Evolutionary conservation across 2,329 filamentous ascomycete genomes (phyloP).

Genomic region (Clonostachys solani): DNA sequence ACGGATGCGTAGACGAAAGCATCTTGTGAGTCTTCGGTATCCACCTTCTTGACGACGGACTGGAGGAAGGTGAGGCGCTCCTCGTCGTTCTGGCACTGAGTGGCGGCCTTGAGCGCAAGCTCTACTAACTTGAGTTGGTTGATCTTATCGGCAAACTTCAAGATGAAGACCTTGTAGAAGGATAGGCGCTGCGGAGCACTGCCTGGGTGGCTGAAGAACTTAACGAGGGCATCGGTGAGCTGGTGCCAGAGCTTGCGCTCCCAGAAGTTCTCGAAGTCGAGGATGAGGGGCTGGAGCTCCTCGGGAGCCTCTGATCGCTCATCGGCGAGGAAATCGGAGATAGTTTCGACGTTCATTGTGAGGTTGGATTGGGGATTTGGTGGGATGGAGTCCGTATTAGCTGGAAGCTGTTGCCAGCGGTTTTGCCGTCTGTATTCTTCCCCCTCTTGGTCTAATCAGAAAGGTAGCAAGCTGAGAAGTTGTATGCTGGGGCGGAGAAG

Average conservation of each 20-base stretch:
- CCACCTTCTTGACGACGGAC: conserved; percentile 79
- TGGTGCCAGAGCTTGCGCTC: conserved; percentile 99
- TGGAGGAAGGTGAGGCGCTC: conserved; percentile 84
- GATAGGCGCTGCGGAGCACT: conserved; percentile 81
- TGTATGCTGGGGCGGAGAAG: too few relatives aligned
- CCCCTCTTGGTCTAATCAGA: too few relatives aligned
- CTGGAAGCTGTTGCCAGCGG: too few relatives aligned
- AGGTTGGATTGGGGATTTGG: too few relatives aligned
- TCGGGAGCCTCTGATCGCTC: conserved; percentile 85
- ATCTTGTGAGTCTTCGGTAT: conserved; percentile 90
- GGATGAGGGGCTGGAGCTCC: conserved; percentile 81
- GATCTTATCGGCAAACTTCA: conserved; percentile 97
- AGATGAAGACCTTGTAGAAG: conserved; percentile 92
- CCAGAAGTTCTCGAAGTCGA: conserved; percentile 95
- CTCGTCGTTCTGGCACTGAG: conserved; percentile 80
- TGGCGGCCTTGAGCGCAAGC: conserved; percentile 80
- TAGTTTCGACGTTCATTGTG: conserved; percentile 78
- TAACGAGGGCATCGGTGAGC: conserved; percentile 81
- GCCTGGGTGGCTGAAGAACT: conserved; percentile 80
- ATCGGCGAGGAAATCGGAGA: conserved; percentile 86
- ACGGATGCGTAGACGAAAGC: conserved; percentile 92
- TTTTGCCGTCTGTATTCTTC: too few relatives aligned
- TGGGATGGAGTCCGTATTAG: too few relatives aligned
- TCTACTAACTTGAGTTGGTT: conserved; percentile 97
- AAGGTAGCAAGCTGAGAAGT: too few relatives aligned